Percentiles rank a stretch among this genome's conserved stretches.
Evolutionary conservation across 1,284 basidiomycete genomes (phyloP).

Genomic region (Inonotus obliquus): DNA sequence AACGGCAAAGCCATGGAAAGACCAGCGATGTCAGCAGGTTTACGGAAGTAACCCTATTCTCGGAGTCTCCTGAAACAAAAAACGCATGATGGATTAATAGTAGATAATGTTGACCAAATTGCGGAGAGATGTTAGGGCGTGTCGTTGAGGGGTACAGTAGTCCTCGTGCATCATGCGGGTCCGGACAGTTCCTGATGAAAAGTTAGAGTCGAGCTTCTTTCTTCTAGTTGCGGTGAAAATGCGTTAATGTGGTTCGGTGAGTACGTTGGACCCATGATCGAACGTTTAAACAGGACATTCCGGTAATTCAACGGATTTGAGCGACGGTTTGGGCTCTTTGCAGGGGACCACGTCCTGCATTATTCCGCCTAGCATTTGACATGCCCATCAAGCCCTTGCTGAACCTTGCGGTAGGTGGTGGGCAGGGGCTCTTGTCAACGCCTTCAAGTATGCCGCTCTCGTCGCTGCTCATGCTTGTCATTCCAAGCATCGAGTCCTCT

Average conservation of each 20-base stretch:
- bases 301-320: slow-evolving; percentile 8
- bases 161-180: slow-evolving; percentile 4
- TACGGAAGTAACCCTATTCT: not conserved
- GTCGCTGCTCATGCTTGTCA: slow-evolving; percentile 44
- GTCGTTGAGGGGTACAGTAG: not conserved
- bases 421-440: slow-evolving; percentile 76
- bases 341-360: slow-evolving; percentile 12
- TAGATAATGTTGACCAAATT: not conserved
- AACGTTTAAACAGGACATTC: not conserved
- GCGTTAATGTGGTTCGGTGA: not conserved
- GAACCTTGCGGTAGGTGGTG: slow-evolving; percentile 45
- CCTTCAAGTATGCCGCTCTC: slow-evolving; percentile 45
- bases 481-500: slow-evolving; percentile 53
- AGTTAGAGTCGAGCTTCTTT: not conserved
- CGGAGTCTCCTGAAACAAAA: not conserved
- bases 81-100: slow-evolving; percentile 5
- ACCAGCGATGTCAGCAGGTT: not conserved
- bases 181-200: not conserved
- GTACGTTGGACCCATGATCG: not conserved
- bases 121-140: not conserved
- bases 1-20: slow-evolving; percentile 3
- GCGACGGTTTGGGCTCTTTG: slow-evolving; percentile 16
- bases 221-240: not conserved
- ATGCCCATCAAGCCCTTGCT: slow-evolving; percentile 4
- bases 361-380: slow-evolving; percentile 4